Percentiles rank a stretch among this genome's conserved stretches.
phyloP scores from a whole-genome alignment of 2,329 filamentous ascomycete species.

The Ophiobolus disseminans region DNA sequence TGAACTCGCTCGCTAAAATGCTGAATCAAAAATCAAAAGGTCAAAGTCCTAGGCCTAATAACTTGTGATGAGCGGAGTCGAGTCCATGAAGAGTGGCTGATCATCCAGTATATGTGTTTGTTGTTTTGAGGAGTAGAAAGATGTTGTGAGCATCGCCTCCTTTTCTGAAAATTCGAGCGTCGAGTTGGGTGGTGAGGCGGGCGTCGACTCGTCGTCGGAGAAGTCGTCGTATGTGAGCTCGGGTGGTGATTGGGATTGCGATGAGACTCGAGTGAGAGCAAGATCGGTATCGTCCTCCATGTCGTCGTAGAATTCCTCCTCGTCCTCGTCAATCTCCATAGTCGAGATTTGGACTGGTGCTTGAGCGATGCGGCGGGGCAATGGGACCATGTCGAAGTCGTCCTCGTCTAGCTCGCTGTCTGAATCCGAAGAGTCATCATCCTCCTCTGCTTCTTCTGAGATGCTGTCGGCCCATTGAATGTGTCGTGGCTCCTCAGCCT shows the following conservation, averaged over 20 bases:
- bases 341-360: constrained; percentile 54
- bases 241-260: constrained; percentile 55
- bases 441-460: constrained; percentile 76
- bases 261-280: constrained; percentile 54
- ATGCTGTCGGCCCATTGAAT: constrained; percentile 88
- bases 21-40: constrained; percentile 46
- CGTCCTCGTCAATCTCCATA: constrained; percentile 51
- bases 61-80: constrained; percentile 50
- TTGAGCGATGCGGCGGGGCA: constrained; percentile 50
- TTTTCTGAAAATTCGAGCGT: constrained; percentile 56
- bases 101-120: constrained; percentile 47
- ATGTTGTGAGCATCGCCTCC: constrained; percentile 55
- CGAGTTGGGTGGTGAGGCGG: constrained; percentile 54
- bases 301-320: constrained; percentile 57
- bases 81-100: constrained; percentile 52
- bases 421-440: constrained; percentile 61
- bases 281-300: constrained; percentile 56
- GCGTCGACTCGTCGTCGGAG: constrained; percentile 58
- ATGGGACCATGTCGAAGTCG: constrained; percentile 55
- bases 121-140: constrained; percentile 52
- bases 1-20: constrained; percentile 49
- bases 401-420: constrained; percentile 63
- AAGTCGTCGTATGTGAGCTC: constrained; percentile 59
- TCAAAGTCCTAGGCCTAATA: constrained; percentile 43
- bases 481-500: constrained; percentile 68